A percentile compares a stretch with the other conserved stretches of the same genome.
phyloP scores from a whole-genome alignment of 2,329 filamentous ascomycete genomes.

The Ophiostoma populinum region DNA sequence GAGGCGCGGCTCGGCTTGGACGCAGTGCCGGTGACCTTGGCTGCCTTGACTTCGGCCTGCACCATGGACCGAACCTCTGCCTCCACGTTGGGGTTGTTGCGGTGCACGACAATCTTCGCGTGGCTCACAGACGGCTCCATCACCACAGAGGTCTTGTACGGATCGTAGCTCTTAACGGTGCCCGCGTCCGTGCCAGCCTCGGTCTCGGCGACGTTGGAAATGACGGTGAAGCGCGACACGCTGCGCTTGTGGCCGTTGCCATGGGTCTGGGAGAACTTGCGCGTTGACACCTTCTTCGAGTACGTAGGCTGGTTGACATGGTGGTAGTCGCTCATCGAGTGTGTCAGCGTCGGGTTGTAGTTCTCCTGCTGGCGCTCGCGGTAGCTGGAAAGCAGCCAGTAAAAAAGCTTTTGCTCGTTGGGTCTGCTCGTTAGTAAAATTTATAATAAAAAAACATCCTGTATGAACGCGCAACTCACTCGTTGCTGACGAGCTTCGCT shows the following conservation, averaged over 20 bases:
- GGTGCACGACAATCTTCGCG: conserved; percentile 53
- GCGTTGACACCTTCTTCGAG: conserved; percentile 43
- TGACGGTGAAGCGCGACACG: conserved; percentile 46
- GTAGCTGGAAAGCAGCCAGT: conserved; percentile 68
- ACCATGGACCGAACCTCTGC: conserved; percentile 19
- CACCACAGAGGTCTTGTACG: conserved; percentile 53
- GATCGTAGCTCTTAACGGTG: conserved; percentile 57
- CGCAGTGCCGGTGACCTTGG: conserved; percentile 1
- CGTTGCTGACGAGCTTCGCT: conserved; percentile 44
- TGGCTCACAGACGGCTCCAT: conserved; percentile 32
- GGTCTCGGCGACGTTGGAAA: conserved; percentile 40
- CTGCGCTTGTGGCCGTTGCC: conserved; percentile 32
- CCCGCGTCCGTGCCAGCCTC: conserved; percentile 22
- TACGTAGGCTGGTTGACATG: conserved; percentile 46
- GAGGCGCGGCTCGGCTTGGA: conserved; percentile 12
- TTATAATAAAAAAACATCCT: not conserved
- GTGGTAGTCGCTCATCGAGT: conserved; percentile 84
- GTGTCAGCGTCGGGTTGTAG: conserved; percentile 62
- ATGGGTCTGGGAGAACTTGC: conserved; percentile 34
- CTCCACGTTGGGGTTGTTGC: conserved; percentile 21
- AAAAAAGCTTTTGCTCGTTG: conserved; percentile 90
- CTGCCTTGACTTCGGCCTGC: conserved; percentile 9
- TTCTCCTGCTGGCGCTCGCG: conserved; percentile 74
- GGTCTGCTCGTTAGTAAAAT: conserved; percentile 27
- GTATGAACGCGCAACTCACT: conserved; percentile 29